phyloP scores from a whole-genome alignment of 208 protist species.

The Acanthamoeba royreba region DNA sequence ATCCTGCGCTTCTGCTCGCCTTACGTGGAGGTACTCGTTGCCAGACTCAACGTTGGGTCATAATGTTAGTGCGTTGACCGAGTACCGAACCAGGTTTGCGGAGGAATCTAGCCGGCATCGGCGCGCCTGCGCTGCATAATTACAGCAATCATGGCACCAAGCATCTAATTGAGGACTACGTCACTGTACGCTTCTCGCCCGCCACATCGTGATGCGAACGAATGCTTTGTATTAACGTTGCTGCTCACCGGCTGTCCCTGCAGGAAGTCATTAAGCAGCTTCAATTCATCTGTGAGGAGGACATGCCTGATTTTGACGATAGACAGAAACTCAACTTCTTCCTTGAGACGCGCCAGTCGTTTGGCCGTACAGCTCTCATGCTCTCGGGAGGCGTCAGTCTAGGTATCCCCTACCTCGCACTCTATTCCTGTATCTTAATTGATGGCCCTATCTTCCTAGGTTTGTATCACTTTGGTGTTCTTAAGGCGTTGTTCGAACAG shows the following conservation, averaged over 20 bases:
- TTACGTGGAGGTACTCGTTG: neutral
- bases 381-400: conserved; percentile 66
- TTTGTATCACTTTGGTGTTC: conserved; percentile 68
- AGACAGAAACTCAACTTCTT: conserved; percentile 57
- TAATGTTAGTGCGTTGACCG: neutral
- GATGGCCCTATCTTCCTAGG: neutral
- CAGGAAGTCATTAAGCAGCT: conserved; percentile 56
- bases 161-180: conserved; percentile 65
- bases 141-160: conserved; percentile 61
- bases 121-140: conserved; percentile 39
- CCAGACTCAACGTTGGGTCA: neutral
- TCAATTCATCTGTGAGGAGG: conserved; percentile 13
- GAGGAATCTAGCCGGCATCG: conserved; percentile 60
- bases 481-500: conserved; percentile 49
- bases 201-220: neutral
- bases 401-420: conserved; percentile 3
- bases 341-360: conserved; percentile 63
- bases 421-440: neutral
- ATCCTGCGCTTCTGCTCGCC: neutral
- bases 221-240: neutral
- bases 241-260: neutral
- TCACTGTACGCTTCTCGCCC: conserved; percentile 27
- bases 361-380: conserved; percentile 66
- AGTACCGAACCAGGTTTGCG: neutral
- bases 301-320: neutral